Conservation (phyloP, 2,329 filamentous ascomycete genomes). For the Amauroascus verrucosus region DNA sequence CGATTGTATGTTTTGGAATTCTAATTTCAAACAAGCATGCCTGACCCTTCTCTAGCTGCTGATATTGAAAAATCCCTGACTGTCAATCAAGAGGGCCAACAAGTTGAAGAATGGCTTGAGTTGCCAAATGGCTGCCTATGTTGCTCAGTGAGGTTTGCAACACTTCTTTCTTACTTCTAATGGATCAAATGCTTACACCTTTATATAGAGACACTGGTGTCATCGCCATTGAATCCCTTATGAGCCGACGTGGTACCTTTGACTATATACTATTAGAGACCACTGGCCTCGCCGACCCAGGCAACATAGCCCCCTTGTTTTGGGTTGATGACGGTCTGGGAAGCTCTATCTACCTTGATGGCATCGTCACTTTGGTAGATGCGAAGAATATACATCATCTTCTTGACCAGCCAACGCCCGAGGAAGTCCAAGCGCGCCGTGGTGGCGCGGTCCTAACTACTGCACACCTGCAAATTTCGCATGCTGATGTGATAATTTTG, state of each 20-base stretch:
- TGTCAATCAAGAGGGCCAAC: conserved; percentile 69
- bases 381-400: conserved; percentile 81
- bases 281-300: conserved; percentile 86
- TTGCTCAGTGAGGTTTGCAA: conserved; percentile 87
- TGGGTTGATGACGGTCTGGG: conserved; percentile 96
- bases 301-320: conserved; percentile 89
- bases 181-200: neutral
- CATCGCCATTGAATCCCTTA: conserved; percentile 86
- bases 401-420: conserved; percentile 55
- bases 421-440: conserved; percentile 29
- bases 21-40: neutral
- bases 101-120: conserved; percentile 89
- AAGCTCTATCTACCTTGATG: conserved; percentile 91
- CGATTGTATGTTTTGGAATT: conserved; percentile 56
- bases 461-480: conserved; percentile 90
- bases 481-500: conserved; percentile 87
- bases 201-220: conserved; percentile 69
- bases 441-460: conserved; percentile 69
- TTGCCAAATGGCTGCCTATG: conserved; percentile 96
- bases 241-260: conserved; percentile 86
- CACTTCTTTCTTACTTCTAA: neutral
- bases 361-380: conserved; percentile 91
- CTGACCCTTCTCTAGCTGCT: conserved; percentile 47
- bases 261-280: conserved; percentile 98
- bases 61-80: conserved; percentile 96